These are phyloP conservation scores for Aphanomyces cochlioides DNA, from an alignment of 352 stramenopile species.

Conservation along the genomic window DNA sequence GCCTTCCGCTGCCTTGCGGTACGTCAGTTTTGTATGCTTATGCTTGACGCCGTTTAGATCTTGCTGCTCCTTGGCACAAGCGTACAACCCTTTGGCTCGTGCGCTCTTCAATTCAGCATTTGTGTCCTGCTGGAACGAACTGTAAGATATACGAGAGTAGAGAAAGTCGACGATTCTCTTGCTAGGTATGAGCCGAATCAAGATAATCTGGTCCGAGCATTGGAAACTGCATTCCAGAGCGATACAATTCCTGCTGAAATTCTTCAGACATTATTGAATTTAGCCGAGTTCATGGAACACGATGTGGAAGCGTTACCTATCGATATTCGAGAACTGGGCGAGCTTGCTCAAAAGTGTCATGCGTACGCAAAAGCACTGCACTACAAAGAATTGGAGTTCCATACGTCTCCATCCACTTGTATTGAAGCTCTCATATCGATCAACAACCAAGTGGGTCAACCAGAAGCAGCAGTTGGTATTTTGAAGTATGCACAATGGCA, in stretches of 20 bases:
- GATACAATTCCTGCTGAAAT: slow-evolving; percentile 94
- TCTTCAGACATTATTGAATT: slow-evolving; percentile 94
- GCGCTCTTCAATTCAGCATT: slow-evolving; percentile 98
- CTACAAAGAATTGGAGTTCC: slow-evolving; percentile 98
- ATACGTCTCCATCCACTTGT: slow-evolving; percentile 87
- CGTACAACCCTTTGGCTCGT: slow-evolving; percentile 94
- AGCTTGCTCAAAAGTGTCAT: slow-evolving; percentile 94
- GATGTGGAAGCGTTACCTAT: slow-evolving; percentile 96
- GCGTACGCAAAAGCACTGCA: slow-evolving; percentile 95
- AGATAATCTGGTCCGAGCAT: slow-evolving; percentile 87
- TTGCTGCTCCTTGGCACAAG: slow-evolving; percentile 91
- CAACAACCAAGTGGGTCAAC: slow-evolving; percentile 97
- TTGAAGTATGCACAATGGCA: slow-evolving; percentile 90
- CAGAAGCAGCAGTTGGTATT: slow-evolving; percentile 96
- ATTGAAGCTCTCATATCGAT: slow-evolving; percentile 98
- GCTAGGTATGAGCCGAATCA: slow-evolving; percentile 79
- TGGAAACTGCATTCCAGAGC: slow-evolving; percentile 93
- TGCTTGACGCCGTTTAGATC: slow-evolving; percentile 34
- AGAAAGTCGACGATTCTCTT: not conserved
- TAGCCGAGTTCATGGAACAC: slow-evolving; percentile 99
- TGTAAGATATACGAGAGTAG: slow-evolving; percentile 46
- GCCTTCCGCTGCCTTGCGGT: slow-evolving; percentile 89
- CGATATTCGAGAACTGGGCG: slow-evolving; percentile 92
- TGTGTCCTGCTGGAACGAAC: slow-evolving; percentile 97
- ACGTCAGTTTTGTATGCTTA: not conserved